A percentile compares a stretch with the other conserved stretches of the same genome.
These are phyloP conservation scores for Calonectria henricotiae DNA, from an alignment of 2,329 filamentous ascomycete species.

Conservation along the genomic window DNA sequence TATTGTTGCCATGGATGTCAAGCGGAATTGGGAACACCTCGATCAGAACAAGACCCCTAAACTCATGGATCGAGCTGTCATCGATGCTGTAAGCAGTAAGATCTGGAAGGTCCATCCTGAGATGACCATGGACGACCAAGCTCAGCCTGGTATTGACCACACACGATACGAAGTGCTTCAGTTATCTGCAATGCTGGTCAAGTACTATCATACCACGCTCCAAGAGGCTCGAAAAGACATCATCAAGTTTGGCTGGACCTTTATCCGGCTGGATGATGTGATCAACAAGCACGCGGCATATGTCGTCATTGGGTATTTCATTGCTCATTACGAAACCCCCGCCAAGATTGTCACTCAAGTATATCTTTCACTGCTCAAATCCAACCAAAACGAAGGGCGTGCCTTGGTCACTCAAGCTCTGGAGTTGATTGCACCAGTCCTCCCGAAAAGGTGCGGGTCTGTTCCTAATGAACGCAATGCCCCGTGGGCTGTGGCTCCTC, in stretches of 20 bases:
- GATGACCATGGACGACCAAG: slow-evolving; percentile 86
- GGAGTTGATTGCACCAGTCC: slow-evolving; percentile 93
- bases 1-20: slow-evolving; percentile 96
- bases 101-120: slow-evolving; percentile 93
- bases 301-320: slow-evolving; percentile 97
- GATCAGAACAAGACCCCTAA: slow-evolving; percentile 74
- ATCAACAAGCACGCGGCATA: slow-evolving; percentile 99
- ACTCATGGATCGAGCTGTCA: slow-evolving; percentile 88
- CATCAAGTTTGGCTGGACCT: slow-evolving; percentile 99
- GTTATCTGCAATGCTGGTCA: slow-evolving; percentile 93
- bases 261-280: slow-evolving; percentile 97
- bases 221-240: slow-evolving; percentile 97
- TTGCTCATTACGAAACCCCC: slow-evolving; percentile 96
- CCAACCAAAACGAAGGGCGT: slow-evolving; percentile 95
- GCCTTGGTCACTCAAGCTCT: slow-evolving; percentile 94
- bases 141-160: slow-evolving; percentile 91
- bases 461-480: slow-evolving; percentile 81
- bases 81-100: slow-evolving; percentile 91
- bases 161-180: slow-evolving; percentile 97
- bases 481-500: slow-evolving; percentile 90
- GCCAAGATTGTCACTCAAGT: slow-evolving; percentile 97
- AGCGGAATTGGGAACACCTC: slow-evolving; percentile 81
- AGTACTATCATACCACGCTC: slow-evolving; percentile 90
- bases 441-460: slow-evolving; percentile 86
- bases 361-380: slow-evolving; percentile 90